Evolutionary conservation across 1,284 basidiomycete species (phyloP).

Genomic region (Ganoderma boninense): DNA sequence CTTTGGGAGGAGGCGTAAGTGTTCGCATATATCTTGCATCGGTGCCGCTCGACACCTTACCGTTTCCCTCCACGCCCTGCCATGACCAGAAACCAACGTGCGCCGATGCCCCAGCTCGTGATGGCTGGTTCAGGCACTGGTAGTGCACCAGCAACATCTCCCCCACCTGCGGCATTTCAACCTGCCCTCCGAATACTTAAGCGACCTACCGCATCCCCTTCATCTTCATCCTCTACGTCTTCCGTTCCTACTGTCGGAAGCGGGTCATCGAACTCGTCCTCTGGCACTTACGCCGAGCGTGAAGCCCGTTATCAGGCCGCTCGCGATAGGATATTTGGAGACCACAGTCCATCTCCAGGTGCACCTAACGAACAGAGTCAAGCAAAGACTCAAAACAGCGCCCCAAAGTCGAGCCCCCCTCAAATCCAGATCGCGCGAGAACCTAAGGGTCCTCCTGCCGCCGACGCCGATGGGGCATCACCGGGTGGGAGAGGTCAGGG

Average conservation of each 20-base stretch:
- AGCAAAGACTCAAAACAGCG: neutral
- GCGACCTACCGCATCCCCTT: slow-evolving; percentile 38
- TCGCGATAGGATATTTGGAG: slow-evolving; percentile 47
- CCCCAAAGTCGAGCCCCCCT: neutral
- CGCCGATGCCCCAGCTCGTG: slow-evolving; percentile 57
- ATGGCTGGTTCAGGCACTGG: slow-evolving; percentile 44
- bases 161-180: slow-evolving; percentile 47
- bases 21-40: neutral
- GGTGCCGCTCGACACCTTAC: neutral
- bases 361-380: neutral
- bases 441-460: slow-evolving; percentile 19
- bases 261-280: neutral
- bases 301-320: slow-evolving; percentile 50
- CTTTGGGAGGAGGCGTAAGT: slow-evolving; percentile 59
- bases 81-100: slow-evolving; percentile 47
- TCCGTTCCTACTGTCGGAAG: neutral
- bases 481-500: slow-evolving; percentile 5
- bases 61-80: slow-evolving; percentile 8
- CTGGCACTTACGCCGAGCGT: slow-evolving; percentile 42
- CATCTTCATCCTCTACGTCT: slow-evolving; percentile 27
- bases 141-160: slow-evolving; percentile 32
- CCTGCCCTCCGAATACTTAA: slow-evolving; percentile 49
- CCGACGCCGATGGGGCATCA: neutral
- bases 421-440: slow-evolving; percentile 24
- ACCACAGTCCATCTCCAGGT: slow-evolving; percentile 1